Evolutionary conservation across 768 basidiomycete species (phyloP), one percentile per base, ranked within the genome.

Genomic region (Exsudoporus frostii): DNA sequence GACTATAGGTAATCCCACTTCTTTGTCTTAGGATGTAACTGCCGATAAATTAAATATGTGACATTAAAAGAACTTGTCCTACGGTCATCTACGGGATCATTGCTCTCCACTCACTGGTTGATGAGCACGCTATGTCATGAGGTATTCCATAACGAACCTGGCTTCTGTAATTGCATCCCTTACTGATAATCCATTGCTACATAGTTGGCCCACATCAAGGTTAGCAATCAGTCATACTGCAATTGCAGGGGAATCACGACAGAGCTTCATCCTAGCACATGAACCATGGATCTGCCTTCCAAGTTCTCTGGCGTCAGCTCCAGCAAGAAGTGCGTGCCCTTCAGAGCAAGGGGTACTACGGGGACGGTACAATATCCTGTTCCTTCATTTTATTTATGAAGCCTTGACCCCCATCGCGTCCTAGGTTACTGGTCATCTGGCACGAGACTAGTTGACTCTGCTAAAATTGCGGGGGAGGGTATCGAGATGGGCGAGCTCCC

Each of bases 151-250:
- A 30, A 39, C 17, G 24, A 48, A 71, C 66, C 45, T 42, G 25
- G 45, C 42, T 43, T 37, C 20, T 36, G n/a, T n/a, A 19, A 37
- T 42, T 46, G 50, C 11, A 52, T 20, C 25, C 54, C 14, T 27
- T 46, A 9, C 45, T 58, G 37, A 59, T 43, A 22, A 53, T 38
- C 25, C 38, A 51, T 8, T 33, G 32, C 14, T 61, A n/a, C n/a
- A n/a, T n/a, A 92, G 90, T 73, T 92, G 32, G 90, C 90, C 4
- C 90, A 92, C 64, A 90, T 88, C 59, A 86, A 88, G 79, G 90
- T 86, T 53, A 41, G 65, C 41, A 32, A 42, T 36, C 9, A 22
- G 42, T 38, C 27, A 19, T 33, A 40, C 17, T 50, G 38, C 42
- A 13, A 17, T 44, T 6, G 37, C 29, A 25, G n/a, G 20, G 19